Percentiles rank a stretch among this genome's conserved stretches.
phyloP scores from a whole-genome alignment of 179 eudicot genomes.

The Actinidia arguta region DNA sequence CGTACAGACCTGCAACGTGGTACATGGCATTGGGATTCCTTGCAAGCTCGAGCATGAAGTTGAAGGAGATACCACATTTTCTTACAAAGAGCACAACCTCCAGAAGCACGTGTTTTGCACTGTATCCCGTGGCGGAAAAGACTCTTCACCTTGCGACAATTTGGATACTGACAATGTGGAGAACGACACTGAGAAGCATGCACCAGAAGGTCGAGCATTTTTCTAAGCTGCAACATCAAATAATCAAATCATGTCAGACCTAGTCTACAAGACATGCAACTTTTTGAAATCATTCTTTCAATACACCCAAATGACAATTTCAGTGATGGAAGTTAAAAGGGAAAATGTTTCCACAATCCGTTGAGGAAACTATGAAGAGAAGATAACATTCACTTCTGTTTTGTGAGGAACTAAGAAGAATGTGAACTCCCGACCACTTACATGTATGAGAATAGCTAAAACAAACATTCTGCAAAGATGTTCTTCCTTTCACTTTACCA shows the following conservation, averaged over 20 bases:
- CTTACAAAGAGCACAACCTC: slow-evolving; percentile 93
- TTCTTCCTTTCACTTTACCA: too few relatives aligned
- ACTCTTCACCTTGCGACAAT: slow-evolving; percentile 90
- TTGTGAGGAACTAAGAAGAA: too few relatives aligned
- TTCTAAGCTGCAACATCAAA: slow-evolving; percentile 72
- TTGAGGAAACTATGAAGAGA: neutral
- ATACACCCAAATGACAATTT: neutral
- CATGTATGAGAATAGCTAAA: too few relatives aligned
- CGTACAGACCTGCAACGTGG: slow-evolving; percentile 90
- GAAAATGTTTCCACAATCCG: neutral
- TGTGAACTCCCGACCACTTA: too few relatives aligned
- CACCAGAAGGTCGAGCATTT: slow-evolving; percentile 94
- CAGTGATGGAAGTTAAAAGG: neutral
- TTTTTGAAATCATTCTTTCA: neutral
- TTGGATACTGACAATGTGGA: slow-evolving; percentile 74
- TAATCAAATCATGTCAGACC: slow-evolving; percentile 10
- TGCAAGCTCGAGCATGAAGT: slow-evolving; percentile 97
- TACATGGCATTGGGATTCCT: slow-evolving; percentile 84
- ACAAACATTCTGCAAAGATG: too few relatives aligned
- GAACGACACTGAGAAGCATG: slow-evolving; percentile 97
- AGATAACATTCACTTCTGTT: neutral
- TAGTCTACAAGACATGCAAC: neutral
- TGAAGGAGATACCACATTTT: slow-evolving; percentile 99
- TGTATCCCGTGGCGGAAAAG: slow-evolving; percentile 95
- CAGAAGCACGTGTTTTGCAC: slow-evolving; percentile 80